Evolutionary conservation across 331 rosid genomes (phyloP), one percentile per base, ranked within the genome.

Genomic region (Quercus phellos): DNA sequence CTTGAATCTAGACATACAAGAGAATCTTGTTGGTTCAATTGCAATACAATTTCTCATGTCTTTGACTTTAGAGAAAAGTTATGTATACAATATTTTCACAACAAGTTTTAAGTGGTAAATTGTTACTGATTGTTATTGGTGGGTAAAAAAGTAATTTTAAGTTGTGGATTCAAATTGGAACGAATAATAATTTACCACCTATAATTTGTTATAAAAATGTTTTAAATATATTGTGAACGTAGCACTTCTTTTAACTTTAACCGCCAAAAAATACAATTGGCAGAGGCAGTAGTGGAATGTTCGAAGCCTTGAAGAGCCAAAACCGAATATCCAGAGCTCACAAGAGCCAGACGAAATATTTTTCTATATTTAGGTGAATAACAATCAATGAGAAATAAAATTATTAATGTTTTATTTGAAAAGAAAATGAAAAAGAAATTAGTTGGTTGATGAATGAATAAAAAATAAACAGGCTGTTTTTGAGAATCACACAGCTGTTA

Each of bases 101-200:
- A 38, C 0, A 38, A 38, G 3, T 38, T 0, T 38, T 38, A 38
- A 38, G 46, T 8, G 12, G 0, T 0, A 38, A 38, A 0, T 38
- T 38, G 3, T 38, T 38, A 38, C 0, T 8, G 12, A 0, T 8
- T 0, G 1, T 2, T 2, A 38, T 38, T 38, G 3, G 0, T 38
- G 12, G 9, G 12, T 0, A 8, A 38, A 38, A 38, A 38, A 38
- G 3, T 38, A 38, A 38, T 8, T 8, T 38, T 38, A 38, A 38
- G 0, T 38, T 8, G 1, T 38, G 0, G 0, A 38, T 38, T 38
- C 3, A 38, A 38, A 38, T 38, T 0, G 9, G 1, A 38, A 38
- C 3, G 0, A 38, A 8, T 38, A 38, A 38, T 1, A 38, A 2
- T 38, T 8, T 2, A 38, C 3, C 0, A 38, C 0, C 11, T 38